A percentile compares a stretch with the other conserved stretches of the same genome.
Evolutionary conservation across 2,329 filamentous ascomycete species (phyloP).

Genomic region (Biscogniauxia sp.): DNA sequence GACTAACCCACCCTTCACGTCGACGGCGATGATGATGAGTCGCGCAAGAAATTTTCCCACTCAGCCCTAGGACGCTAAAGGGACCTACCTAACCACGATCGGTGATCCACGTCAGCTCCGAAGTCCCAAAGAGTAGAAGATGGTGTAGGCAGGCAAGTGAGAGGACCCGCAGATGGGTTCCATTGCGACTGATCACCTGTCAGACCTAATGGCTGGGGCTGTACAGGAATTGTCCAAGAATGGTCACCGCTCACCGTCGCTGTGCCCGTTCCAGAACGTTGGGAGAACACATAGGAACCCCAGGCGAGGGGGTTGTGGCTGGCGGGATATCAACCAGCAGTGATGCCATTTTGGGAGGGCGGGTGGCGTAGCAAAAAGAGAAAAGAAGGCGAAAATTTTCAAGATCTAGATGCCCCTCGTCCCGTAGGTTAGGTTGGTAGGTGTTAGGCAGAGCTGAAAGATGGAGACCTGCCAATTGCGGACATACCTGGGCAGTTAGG

Average conservation of each 20-base stretch:
- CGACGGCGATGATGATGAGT: background rate
- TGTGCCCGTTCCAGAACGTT: background rate
- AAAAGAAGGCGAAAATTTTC: background rate
- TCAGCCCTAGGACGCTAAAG: slow-evolving; percentile 13
- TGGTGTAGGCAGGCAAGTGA: slow-evolving; percentile 1
- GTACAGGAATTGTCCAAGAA: slow-evolving; percentile 1
- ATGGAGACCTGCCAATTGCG: background rate
- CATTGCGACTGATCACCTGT: background rate
- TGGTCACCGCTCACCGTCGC: background rate
- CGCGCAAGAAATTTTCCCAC: slow-evolving; percentile 7
- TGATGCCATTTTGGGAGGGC: background rate
- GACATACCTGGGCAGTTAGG: background rate
- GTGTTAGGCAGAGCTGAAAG: background rate
- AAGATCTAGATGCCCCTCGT: background rate
- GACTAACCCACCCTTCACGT: slow-evolving; percentile 1
- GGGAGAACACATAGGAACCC: background rate
- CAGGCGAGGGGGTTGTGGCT: background rate
- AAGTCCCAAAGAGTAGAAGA: slow-evolving; percentile 9
- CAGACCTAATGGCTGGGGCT: slow-evolving; percentile 1
- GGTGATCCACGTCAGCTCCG: slow-evolving; percentile 10
- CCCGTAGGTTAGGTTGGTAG: too few relatives aligned
- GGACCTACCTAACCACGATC: slow-evolving; percentile 16
- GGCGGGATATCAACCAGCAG: background rate
- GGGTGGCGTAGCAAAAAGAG: too few relatives aligned
- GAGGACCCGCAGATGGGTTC: background rate